A percentile compares a stretch with the other conserved stretches of the same genome.
Evolutionary conservation across 2,329 filamentous ascomycete species (phyloP).

Genomic region (Penicillium sp.): DNA sequence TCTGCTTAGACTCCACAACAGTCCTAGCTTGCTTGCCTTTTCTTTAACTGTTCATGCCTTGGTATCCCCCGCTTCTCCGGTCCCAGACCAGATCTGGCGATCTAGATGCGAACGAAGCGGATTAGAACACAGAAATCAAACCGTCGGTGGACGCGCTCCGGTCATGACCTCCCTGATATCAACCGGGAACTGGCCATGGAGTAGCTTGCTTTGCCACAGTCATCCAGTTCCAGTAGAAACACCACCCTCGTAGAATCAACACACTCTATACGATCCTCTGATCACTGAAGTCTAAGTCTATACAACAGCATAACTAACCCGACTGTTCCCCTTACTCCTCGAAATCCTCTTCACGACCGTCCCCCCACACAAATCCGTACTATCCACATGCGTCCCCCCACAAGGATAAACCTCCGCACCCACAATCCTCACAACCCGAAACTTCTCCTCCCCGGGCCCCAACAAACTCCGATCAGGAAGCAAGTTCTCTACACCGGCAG

Average conservation of each 20-base stretch:
- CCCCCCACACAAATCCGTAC: constrained; percentile 56
- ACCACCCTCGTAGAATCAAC: not conserved
- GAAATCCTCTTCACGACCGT: constrained; percentile 69
- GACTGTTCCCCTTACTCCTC: constrained; percentile 63
- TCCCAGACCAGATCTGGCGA: not conserved
- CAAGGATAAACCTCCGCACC: constrained; percentile 72
- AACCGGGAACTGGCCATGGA: not conserved
- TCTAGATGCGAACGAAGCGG: constrained; percentile 2
- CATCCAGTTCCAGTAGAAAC: not conserved
- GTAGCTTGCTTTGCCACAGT: constrained; percentile 1
- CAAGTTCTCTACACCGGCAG: constrained; percentile 57
- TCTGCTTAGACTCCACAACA: constrained; percentile 32
- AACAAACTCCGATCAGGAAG: constrained; percentile 53
- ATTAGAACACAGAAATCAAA: constrained; percentile 5
- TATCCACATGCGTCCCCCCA: constrained; percentile 71
- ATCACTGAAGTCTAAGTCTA: not conserved
- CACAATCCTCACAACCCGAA: constrained; percentile 69
- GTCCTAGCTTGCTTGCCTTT: not conserved
- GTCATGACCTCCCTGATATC: not conserved
- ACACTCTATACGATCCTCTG: not conserved
- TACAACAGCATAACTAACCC: constrained; percentile 52
- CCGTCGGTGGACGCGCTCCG: not conserved
- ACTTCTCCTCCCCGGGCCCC: constrained; percentile 54
- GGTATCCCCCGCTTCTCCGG: no score
- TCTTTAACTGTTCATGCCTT: not conserved